A percentile compares a stretch with the other conserved stretches of the same genome.
Evolutionary conservation across 305 asterid species (phyloP).

Genomic region (Rubia occidens): DNA sequence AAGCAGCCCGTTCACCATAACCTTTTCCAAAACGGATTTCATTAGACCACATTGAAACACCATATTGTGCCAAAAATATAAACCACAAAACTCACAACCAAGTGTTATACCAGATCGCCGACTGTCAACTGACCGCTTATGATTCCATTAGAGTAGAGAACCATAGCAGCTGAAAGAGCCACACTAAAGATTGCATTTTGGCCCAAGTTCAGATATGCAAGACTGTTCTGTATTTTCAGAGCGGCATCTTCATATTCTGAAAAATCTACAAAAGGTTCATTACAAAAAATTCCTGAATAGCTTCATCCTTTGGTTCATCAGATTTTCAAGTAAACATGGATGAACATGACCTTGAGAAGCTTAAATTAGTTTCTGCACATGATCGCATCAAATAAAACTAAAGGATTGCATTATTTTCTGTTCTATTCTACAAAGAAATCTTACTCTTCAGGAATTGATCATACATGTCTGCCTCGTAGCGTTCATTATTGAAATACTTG

Average conservation of each 20-base stretch:
- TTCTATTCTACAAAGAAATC: slow-evolving; percentile 23
- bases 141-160: slow-evolving; percentile 78
- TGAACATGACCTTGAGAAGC: background rate
- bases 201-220: slow-evolving; percentile 83
- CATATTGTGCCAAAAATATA: background rate
- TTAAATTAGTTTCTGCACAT: background rate
- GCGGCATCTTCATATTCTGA: slow-evolving; percentile 96
- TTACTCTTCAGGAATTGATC: slow-evolving; percentile 81
- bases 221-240: slow-evolving; percentile 82
- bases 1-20: slow-evolving; percentile 95
- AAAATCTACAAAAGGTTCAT: slow-evolving; percentile 10
- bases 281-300: background rate
- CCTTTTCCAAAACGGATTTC: slow-evolving; percentile 36
- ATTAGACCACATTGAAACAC: slow-evolving; percentile 8
- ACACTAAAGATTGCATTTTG: slow-evolving; percentile 77
- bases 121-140: slow-evolving; percentile 81
- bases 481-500: slow-evolving; percentile 92
- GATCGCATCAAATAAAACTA: background rate
- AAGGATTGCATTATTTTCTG: background rate
- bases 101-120: slow-evolving; percentile 77
- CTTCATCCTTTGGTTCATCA: background rate
- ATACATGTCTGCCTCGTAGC: slow-evolving; percentile 74
- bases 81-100: slow-evolving; percentile 11
- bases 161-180: slow-evolving; percentile 92
- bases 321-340: background rate